These are phyloP conservation scores for Leptodontidium sp. DNA, from an alignment of 2,329 filamentous ascomycete genomes.

Conservation along the genomic window DNA sequence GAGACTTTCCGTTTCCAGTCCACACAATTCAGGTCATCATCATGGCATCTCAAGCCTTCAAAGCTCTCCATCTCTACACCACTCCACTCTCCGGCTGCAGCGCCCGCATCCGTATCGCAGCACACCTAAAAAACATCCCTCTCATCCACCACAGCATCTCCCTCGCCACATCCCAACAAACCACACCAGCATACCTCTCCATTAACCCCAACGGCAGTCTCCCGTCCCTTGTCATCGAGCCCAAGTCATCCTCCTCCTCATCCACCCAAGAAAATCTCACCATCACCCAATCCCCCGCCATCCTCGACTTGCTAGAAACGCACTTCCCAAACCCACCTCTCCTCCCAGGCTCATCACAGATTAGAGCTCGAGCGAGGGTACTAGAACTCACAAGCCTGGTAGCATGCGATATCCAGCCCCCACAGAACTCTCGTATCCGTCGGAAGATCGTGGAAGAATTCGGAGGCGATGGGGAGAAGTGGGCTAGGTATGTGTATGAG, in stretches of 20 bases:
- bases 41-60: conserved; percentile 13
- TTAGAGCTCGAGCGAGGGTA: conserved; percentile 16
- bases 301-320: conserved; percentile 31
- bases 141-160: conserved; percentile 28
- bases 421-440: conserved; percentile 22
- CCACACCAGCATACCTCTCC: conserved; percentile 20
- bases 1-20: not conserved
- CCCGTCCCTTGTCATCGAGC: conserved; percentile 24
- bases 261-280: not conserved
- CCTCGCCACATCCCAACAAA: conserved; percentile 13
- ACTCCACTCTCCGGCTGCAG: conserved; percentile 29
- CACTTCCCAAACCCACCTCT: conserved; percentile 27
- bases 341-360: not conserved
- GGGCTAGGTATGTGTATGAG: conserved; percentile 29
- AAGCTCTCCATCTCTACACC: conserved; percentile 26
- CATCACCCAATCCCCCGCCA: conserved; percentile 31
- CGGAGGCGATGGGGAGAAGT: conserved; percentile 23
- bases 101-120: conserved; percentile 28
- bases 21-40: not conserved
- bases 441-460: conserved; percentile 25
- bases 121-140: conserved; percentile 27
- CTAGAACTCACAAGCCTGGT: conserved; percentile 29
- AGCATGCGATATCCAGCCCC: conserved; percentile 32
- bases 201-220: conserved; percentile 31
- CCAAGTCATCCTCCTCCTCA: not conserved